These are phyloP conservation scores for Ustilago loliicola DNA, from an alignment of 1,284 basidiomycete species.

Conservation along the genomic window DNA sequence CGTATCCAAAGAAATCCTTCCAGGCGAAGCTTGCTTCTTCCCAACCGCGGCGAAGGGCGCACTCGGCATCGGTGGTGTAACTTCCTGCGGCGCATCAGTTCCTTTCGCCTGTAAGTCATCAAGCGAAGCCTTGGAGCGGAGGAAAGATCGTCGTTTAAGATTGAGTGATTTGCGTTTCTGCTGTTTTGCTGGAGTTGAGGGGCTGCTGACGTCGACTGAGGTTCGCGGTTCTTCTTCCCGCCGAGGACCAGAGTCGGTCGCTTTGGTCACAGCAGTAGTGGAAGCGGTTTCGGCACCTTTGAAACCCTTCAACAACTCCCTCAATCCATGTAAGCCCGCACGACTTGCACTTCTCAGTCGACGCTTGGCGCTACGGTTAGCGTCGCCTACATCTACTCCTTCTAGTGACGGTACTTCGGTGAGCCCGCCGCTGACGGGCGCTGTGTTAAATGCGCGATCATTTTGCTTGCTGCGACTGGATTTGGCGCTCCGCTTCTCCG, in stretches of 20 bases:
- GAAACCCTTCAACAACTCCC: conserved; percentile 52
- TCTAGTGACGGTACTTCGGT: conserved; percentile 14
- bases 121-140: conserved; percentile 40
- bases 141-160: conserved; percentile 43
- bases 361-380: conserved; percentile 49
- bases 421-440: conserved; percentile 10
- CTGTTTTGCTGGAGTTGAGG: conserved; percentile 14
- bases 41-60: background rate
- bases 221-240: conserved; percentile 10
- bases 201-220: conserved; percentile 17
- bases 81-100: background rate
- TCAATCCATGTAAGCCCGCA: conserved; percentile 54
- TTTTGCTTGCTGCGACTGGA: conserved; percentile 2
- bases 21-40: conserved; percentile 11
- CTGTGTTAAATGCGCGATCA: conserved; percentile 30
- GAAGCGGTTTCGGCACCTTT: conserved; percentile 13
- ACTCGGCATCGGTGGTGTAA: conserved; percentile 27
- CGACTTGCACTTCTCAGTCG: conserved; percentile 56
- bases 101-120: conserved; percentile 20
- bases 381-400: conserved; percentile 27
- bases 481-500: conserved; percentile 6
- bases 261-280: background rate
- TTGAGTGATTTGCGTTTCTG: conserved; percentile 45
- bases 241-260: background rate
- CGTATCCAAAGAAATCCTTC: conserved; percentile 23